Base-by-base conservation (phyloP, 108 stramenopile species). In the Nitzschia putrida region DNA sequence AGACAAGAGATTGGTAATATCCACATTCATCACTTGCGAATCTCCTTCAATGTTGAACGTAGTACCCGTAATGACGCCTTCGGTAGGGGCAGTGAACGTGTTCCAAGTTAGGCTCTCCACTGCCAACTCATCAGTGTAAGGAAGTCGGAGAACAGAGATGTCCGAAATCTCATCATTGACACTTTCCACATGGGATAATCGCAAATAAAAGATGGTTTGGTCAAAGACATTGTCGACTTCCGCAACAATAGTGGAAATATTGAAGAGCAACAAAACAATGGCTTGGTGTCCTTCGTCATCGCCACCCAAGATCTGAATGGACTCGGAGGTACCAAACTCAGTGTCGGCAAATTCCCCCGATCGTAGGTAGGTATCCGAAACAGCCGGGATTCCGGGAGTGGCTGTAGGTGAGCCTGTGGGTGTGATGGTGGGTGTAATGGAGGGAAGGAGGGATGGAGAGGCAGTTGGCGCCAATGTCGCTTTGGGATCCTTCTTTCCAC, bases 71-170 rank as follows among this genome's bases (percentile, higher is more conserved):
- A 34, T 34, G n/a, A 18, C 47, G 3, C 47, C 47, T 6, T 49
- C 47, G n/a, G 47, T 49, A 34, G 29, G 29, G 1, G 14, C 18
- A 18, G 47, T 18, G 6, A 49, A 49, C n/a, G 14, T 18, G 6
- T 49, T 49, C 47, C 47, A 49, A 49, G 47, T 49, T 2, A 49
- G 47, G 47, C 47, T 18, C 6, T 49, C 47, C n/a, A 49, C 47
- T 16, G 14, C 47, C 3, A 49, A 2, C 14, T 3, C 18, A 49
- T 16, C 14, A 2, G 14, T 18, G 6, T 4, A 49, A 3, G 47
- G 47, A 2, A 49, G 47, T 18, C 18, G 14, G 18, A 18, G 18
- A 49, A 49, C 47, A 1, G n/a, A 18, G 18, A 49, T 49, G 4
- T 16, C 47, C 14, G 47, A 49, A 18, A 18, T 49, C 18, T 49